Base-by-base conservation (phyloP, 768 basidiomycete species). In the Cyclocybe cylindracea region DNA sequence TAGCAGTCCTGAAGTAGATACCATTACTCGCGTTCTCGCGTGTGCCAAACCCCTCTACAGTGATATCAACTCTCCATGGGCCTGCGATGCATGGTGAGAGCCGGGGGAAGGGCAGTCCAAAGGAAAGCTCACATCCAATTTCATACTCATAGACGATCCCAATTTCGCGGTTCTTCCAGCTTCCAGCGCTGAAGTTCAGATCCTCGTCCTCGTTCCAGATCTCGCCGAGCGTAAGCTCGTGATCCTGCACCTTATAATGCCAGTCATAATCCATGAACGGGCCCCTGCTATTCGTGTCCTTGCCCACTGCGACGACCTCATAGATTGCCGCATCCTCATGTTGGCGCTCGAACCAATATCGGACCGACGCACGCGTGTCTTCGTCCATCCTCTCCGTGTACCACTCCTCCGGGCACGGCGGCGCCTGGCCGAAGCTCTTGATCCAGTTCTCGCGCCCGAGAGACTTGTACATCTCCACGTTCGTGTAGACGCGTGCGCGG, bases 131-230 rank as follows among this genome's bases (percentile, higher is more conserved):
- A 56, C 54, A 46, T 38, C 38, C 51, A 19, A 53, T 10, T n/a
- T 46, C 54, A 32, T 56, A 56, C 16, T 56, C 54, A 42, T 56
- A 56, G 14, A 51, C 48, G 36, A 56, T n/a, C 24, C 45, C 54
- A 16, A 56, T 51, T 18, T 50, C 48, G 10, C 38, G 39, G 36
- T 56, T 56, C 10, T 33, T 35, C 13, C 14, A 50, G 7, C 51
- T 50, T 18, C 54, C 54, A 7, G 32, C 36, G 46, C 54, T 56
- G n/a, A 56, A 44, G 16, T 56, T 56, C 29, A 47, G 31, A 14
- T 51, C 54, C 16, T 51, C 50, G 10, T 56, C 54, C 16, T 38
- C 24, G 34, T 48, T 42, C 54, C 54, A 56, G 4, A 56, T 39
- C 10, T 56, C 54, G 42, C 37, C 38, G 29, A 56, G 40, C 8